Conservation (phyloP, 768 basidiomycete species). For the Trichaptum fuscoviolaceum region DNA sequence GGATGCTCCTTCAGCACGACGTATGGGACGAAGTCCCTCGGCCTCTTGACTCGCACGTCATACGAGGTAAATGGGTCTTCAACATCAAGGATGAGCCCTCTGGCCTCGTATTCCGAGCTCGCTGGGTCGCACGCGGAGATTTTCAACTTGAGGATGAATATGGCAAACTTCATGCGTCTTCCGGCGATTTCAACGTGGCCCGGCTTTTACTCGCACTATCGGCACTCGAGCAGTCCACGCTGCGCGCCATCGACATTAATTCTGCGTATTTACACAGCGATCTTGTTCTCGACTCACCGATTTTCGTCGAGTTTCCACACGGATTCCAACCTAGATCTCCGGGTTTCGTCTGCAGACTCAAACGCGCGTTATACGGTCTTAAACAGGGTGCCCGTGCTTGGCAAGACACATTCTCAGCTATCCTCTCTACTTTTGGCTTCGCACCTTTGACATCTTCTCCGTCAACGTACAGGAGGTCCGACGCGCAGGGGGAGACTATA, state of each 20-base stretch:
- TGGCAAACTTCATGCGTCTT: background rate
- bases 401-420: slow-evolving; percentile 13
- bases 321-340: background rate
- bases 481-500: slow-evolving; percentile 6
- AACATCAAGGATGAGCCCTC: slow-evolving; percentile 24
- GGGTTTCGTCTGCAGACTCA: slow-evolving; percentile 14
- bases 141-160: slow-evolving; percentile 20
- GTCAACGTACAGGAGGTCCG: slow-evolving; percentile 8
- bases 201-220: background rate
- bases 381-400: slow-evolving; percentile 20
- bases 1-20: slow-evolving; percentile 11
- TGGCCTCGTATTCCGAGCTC: slow-evolving; percentile 28
- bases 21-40: slow-evolving; percentile 17
- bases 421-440: slow-evolving; percentile 10
- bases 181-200: background rate
- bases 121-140: slow-evolving; percentile 38
- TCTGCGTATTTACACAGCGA: background rate
- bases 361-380: slow-evolving; percentile 24
- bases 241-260: background rate
- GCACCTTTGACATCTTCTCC: slow-evolving; percentile 10
- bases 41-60: slow-evolving; percentile 17
- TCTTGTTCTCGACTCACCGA: background rate
- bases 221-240: background rate
- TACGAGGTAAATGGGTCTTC: slow-evolving; percentile 25
- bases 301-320: background rate